Percentiles rank a stretch among this genome's conserved stretches.
Conservation (phyloP, 2,329 filamentous ascomycete species). For the Fusarium pilosicola region DNA sequence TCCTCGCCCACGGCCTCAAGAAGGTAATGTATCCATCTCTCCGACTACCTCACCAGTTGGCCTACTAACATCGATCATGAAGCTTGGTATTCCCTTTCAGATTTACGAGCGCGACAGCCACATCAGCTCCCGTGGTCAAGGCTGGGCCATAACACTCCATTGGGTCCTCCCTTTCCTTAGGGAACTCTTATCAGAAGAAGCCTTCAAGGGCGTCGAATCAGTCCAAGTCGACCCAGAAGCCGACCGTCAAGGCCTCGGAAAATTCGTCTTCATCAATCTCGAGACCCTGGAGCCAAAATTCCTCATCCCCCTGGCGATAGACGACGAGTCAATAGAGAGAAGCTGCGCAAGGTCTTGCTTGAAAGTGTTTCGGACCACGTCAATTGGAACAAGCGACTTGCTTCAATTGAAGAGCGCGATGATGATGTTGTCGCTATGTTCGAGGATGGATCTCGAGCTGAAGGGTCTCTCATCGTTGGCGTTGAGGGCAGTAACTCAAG, state of each 20-base stretch:
- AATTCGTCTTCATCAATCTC: slow-evolving; percentile 4
- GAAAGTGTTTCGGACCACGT: background rate
- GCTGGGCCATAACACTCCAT: slow-evolving; percentile 15
- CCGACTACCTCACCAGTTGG: fast-evolving
- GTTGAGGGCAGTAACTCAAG: slow-evolving; percentile 16
- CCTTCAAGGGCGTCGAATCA: background rate
- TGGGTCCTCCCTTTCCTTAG: background rate
- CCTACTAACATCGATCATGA: background rate
- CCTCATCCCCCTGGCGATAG: background rate
- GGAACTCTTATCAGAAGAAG: background rate
- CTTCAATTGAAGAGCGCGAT: background rate
- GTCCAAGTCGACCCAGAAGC: slow-evolving; percentile 11
- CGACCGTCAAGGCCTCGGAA: slow-evolving; percentile 6
- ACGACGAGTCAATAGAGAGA: slow-evolving; percentile 14
- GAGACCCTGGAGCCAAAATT: slow-evolving; percentile 7
- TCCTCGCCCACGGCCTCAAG: slow-evolving; percentile 6
- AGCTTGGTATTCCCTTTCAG: slow-evolving; percentile 3
- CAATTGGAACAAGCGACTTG: slow-evolving; percentile 5
- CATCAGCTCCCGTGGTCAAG: background rate
- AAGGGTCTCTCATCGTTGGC: background rate
- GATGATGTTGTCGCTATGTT: background rate
- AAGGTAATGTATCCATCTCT: background rate
- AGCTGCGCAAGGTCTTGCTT: slow-evolving; percentile 1
- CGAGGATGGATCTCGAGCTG: background rate
- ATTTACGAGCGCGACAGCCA: slow-evolving; percentile 6